phyloP scores from a whole-genome alignment of 2,329 filamentous ascomycete species.

The Sclerotinia borealis region DNA sequence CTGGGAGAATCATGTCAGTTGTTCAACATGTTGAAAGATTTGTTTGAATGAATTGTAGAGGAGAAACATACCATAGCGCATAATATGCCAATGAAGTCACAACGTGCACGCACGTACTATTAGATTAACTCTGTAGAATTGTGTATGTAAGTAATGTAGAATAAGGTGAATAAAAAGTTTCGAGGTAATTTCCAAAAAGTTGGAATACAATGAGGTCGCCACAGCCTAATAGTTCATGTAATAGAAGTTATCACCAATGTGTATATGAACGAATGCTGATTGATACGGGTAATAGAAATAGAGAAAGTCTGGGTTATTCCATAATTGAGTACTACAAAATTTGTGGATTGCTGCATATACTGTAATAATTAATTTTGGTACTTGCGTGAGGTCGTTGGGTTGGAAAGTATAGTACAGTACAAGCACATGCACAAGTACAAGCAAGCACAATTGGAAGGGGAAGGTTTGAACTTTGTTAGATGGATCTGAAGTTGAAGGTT shows the following conservation, averaged over 20 bases:
- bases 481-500: not conserved
- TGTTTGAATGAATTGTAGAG: not conserved
- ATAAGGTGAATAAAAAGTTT: not conserved
- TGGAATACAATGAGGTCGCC: not conserved
- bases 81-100: not conserved
- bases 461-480: no score
- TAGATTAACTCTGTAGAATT: not conserved
- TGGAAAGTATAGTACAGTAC: not conserved
- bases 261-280: not conserved
- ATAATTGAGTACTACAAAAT: not conserved
- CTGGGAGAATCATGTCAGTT: constrained; percentile 30
- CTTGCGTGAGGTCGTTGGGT: not conserved
- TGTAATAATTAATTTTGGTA: not conserved
- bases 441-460: not conserved
- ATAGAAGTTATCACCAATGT: not conserved
- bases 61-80: constrained; percentile 12
- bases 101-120: constrained; percentile 11
- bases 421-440: not conserved
- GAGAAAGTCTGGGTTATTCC: not conserved
- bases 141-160: not conserved
- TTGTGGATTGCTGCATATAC: not conserved
- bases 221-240: not conserved
- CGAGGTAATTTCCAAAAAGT: constrained; percentile 4
- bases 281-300: not conserved
- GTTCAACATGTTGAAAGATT: not conserved